Evolutionary conservation across 2,329 filamentous ascomycete genomes (phyloP).

Genomic region (Parastagonospora avenae): DNA sequence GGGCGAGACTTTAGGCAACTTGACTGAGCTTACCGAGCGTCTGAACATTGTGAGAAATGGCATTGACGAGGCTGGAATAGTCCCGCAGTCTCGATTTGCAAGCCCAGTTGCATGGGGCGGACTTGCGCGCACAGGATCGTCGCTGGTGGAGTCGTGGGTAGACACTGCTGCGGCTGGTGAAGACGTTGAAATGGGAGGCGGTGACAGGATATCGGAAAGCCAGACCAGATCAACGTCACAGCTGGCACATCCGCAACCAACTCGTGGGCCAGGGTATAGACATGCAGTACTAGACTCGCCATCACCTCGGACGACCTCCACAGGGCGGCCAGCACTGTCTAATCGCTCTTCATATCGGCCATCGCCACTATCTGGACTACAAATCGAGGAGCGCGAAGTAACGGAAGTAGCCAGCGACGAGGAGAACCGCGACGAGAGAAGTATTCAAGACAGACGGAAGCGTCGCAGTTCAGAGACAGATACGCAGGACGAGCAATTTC

Average conservation of each 20-base stretch:
- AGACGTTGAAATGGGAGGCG: too few species aligned
- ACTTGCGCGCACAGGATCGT: background rate
- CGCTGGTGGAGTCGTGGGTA: background rate
- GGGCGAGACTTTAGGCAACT: background rate
- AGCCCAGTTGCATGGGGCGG: background rate
- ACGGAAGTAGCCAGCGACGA: background rate
- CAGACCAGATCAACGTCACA: too few species aligned
- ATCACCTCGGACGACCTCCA: too few species aligned
- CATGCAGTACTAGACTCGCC: too few species aligned
- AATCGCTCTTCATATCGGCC: too few species aligned
- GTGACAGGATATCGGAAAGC: too few species aligned
- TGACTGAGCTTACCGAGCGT: background rate
- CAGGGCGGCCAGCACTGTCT: too few species aligned
- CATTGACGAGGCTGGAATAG: background rate
- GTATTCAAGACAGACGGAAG: background rate
- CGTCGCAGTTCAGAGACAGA: background rate
- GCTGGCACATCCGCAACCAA: too few species aligned
- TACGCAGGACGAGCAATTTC: background rate
- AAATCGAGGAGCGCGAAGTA: background rate
- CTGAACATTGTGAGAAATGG: background rate
- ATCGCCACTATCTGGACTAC: too few species aligned
- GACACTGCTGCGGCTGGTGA: too few species aligned
- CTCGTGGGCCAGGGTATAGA: too few species aligned
- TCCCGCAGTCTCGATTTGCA: slow-evolving; percentile 1
- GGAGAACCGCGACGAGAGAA: background rate